Base-by-base conservation (phyloP, 495 filamentous ascomycete genomes). In the Cercophora samala region DNA sequence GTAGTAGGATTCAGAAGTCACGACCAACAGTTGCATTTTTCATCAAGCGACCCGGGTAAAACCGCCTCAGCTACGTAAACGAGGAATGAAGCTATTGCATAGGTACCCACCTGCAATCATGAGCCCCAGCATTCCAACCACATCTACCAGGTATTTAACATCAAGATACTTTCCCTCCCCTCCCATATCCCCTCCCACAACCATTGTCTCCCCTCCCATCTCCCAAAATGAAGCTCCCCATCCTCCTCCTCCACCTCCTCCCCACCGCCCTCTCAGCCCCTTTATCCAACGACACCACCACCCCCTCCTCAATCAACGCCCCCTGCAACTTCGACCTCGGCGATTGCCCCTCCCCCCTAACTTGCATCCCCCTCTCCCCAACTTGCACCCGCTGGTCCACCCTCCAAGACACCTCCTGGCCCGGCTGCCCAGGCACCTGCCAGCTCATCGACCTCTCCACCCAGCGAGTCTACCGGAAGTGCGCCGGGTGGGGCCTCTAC, bases 381-480 rank as follows among this genome's bases (percentile, higher is more conserved):
- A 55, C 58, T 65, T 70, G 69, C 60, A 70, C 69, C 32, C 0
- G 25, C 17, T 70, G 58, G 58, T 4, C 6, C 15, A 46, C 25
- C 55, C 24, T 1, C 37, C 17, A 37, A 21, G 24, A 58, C 3
- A 2, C 11, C 37, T 11, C 8, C 37, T 46, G 37, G 37, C 1
- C 37, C 4, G 64, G 58, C 0, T 68, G 66, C n/a, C 64, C 54
- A 5, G 66, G 66, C 8, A 68, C 66, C n/a, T 71, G 69, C 64
- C 69, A 64, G 13, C n/a, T 26, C 1, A 26, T 68, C 29, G 61
- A 68, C 64, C 21, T 54, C 64, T 54, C 63, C n/a, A 17, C 18
- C 8, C 63, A 68, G 19, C 51, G 53, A 11, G 53, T 68, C 46
- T 71, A 71, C 69, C 68, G 66, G 15, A 60, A 66, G 18, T 71